Percentiles rank a stretch among this genome's conserved stretches.
phyloP scores from a whole-genome alignment of 208 protist species.

The Trypanosoma scelopori region DNA sequence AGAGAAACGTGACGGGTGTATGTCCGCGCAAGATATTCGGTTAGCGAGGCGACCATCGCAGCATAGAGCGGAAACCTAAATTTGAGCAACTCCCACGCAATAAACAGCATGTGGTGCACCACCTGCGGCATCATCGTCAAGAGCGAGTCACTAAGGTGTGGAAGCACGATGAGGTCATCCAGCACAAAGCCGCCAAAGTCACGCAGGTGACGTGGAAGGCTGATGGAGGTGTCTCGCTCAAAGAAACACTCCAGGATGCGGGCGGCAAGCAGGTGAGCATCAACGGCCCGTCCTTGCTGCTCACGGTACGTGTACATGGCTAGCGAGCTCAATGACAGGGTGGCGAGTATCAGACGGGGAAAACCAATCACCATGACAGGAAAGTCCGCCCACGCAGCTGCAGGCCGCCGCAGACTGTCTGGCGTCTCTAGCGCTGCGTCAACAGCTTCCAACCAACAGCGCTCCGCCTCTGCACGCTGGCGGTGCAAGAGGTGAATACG shows the following conservation, averaged over 20 bases:
- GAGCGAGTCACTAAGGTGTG: conserved; percentile 32
- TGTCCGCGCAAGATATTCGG: conserved; percentile 62
- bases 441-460: conserved; percentile 63
- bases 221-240: conserved; percentile 29
- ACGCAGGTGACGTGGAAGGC: conserved; percentile 31
- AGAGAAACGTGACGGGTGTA: conserved; percentile 43
- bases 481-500: conserved; percentile 47
- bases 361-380: conserved; percentile 25
- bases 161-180: conserved; percentile 31
- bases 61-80: conserved; percentile 51
- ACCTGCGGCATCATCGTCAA: conserved; percentile 33
- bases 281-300: conserved; percentile 46
- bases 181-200: conserved; percentile 45
- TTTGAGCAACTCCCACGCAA: conserved; percentile 51
- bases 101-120: conserved; percentile 51
- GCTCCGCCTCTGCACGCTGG: conserved; percentile 42
- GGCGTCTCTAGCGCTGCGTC: conserved; percentile 68
- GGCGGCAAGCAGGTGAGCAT: conserved; percentile 54
- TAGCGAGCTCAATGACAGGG: conserved; percentile 52
- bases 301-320: conserved; percentile 64
- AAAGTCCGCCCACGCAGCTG: conserved; percentile 14
- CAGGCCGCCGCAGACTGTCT: conserved; percentile 37
- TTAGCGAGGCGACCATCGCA: conserved; percentile 49
- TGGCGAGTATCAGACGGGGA: conserved; percentile 40
- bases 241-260: conserved; percentile 44